phyloP scores from a whole-genome alignment of 768 basidiomycete species.

The Pseudohyphozyma bogoriensis region DNA sequence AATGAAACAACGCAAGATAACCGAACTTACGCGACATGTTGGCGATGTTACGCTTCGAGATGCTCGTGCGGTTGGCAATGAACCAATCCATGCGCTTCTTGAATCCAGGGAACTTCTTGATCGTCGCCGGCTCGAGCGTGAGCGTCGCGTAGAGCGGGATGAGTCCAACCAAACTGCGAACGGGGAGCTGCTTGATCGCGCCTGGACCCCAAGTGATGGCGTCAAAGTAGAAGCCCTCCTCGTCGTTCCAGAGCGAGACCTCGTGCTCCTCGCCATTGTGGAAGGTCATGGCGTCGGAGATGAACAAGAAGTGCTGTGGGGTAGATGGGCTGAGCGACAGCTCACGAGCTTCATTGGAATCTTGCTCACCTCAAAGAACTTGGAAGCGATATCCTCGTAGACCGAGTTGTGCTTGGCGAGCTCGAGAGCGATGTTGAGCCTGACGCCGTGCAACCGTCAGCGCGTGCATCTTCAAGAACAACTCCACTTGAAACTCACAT shows the following conservation, averaged over 20 bases:
- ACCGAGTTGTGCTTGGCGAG: conserved; percentile 94
- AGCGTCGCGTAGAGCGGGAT: conserved; percentile 93
- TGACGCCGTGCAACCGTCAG: conserved; percentile 33
- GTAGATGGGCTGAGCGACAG: too few species aligned
- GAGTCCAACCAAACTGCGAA: conserved; percentile 90
- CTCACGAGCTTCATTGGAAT: background rate
- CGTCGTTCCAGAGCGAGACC: conserved; percentile 82
- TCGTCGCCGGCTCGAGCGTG: conserved; percentile 75
- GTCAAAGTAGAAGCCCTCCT: conserved; percentile 98
- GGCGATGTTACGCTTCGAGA: conserved; percentile 85
- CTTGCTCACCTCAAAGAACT: conserved; percentile 66
- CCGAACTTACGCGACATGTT: conserved; percentile 84
- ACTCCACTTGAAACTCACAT: conserved; percentile 50
- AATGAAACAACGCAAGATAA: background rate
- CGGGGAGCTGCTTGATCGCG: conserved; percentile 77
- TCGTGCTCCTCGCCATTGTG: conserved; percentile 56
- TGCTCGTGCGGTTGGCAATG: conserved; percentile 77
- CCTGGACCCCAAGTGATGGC: conserved; percentile 45
- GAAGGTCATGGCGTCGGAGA: conserved; percentile 97
- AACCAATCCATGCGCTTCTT: conserved; percentile 99
- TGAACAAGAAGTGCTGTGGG: conserved; percentile 95
- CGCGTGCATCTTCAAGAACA: background rate
- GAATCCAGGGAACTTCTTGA: conserved; percentile 92
- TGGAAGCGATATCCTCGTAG: conserved; percentile 98
- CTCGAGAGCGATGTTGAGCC: conserved; percentile 94